Evolutionary conservation across 2,329 filamentous ascomycete species (phyloP).

Genomic region (Colletotrichum tabaci): DNA sequence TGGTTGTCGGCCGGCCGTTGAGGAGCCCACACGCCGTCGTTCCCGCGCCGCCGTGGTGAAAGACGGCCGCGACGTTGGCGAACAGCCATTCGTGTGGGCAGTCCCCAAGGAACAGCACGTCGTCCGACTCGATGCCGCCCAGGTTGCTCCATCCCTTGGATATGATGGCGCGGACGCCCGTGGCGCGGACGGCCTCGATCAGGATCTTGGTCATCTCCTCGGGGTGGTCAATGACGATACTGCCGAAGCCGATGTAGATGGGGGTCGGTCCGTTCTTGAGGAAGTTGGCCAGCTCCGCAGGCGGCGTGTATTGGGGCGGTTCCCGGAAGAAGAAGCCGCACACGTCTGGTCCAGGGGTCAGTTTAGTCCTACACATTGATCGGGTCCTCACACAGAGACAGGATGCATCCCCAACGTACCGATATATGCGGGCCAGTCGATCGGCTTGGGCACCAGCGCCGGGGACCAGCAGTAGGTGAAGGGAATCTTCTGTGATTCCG

Average conservation of each 20-base stretch:
- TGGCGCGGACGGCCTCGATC: conserved; percentile 28
- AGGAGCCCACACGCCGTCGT: conserved; percentile 68
- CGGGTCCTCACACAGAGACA: too few species aligned
- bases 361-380: background rate
- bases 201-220: conserved; percentile 34
- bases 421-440: conserved; percentile 75
- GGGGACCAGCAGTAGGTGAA: conserved; percentile 87
- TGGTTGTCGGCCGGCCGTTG: conserved; percentile 64
- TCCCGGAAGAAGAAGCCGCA: conserved; percentile 46
- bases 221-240: conserved; percentile 42
- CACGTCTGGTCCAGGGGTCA: conserved; percentile 40
- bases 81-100: conserved; percentile 72
- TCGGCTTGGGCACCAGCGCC: conserved; percentile 75
- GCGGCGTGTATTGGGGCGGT: conserved; percentile 57
- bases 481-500: conserved; percentile 77
- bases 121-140: conserved; percentile 30
- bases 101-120: conserved; percentile 66
- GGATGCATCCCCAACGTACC: conserved; percentile 50
- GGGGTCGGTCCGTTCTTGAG: conserved; percentile 65
- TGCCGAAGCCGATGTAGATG: conserved; percentile 42
- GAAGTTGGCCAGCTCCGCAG: conserved; percentile 68
- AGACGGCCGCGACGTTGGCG: conserved; percentile 65
- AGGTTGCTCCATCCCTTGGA: conserved; percentile 42
- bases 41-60: conserved; percentile 72
- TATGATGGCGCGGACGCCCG: conserved; percentile 40